phyloP scores from a whole-genome alignment of 352 stramenopile species.

The Phytophthora agathidicida region DNA sequence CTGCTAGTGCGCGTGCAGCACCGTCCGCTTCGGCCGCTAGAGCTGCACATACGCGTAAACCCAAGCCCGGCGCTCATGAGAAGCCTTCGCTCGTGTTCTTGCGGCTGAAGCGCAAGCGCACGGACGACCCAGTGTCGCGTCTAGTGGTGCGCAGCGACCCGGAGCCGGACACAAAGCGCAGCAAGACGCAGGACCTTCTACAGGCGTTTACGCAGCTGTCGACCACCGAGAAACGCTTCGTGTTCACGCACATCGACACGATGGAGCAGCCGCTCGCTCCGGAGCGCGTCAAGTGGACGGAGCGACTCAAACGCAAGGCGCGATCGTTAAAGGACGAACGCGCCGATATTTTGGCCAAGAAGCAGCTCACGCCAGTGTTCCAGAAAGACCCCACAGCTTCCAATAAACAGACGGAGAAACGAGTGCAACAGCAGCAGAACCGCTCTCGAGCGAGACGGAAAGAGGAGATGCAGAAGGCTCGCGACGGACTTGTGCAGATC shows the following conservation, averaged over 20 bases:
- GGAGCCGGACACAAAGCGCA: conserved; percentile 35
- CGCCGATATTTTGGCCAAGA: conserved; percentile 47
- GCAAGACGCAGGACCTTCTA: conserved; percentile 41
- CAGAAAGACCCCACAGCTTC: conserved; percentile 33
- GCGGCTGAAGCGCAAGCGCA: conserved; percentile 84
- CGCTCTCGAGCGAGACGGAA: conserved; percentile 57
- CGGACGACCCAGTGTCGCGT: conserved; percentile 74
- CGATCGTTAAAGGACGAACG: conserved; percentile 64
- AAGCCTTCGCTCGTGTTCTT: conserved; percentile 69
- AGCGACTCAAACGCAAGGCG: conserved; percentile 71
- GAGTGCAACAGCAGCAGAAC: conserved; percentile 63
- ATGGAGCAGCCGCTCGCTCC: conserved; percentile 56
- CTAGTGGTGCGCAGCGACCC: conserved; percentile 68
- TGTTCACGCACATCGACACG: conserved; percentile 88
- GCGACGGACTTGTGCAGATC: conserved; percentile 59
- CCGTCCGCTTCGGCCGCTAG: conserved; percentile 8
- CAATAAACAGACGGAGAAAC: conserved; percentile 38
- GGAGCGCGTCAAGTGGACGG: conserved; percentile 59
- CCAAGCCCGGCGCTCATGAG: not conserved
- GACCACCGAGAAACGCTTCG: conserved; percentile 70
- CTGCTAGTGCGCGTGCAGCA: not conserved
- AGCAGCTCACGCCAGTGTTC: conserved; percentile 32
- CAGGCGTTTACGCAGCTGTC: conserved; percentile 69
- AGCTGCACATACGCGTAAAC: conserved; percentile 5
- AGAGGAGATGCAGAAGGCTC: conserved; percentile 47